phyloP scores from a whole-genome alignment of 2,329 filamentous ascomycete species.

The Cladosporium cucumerinum region DNA sequence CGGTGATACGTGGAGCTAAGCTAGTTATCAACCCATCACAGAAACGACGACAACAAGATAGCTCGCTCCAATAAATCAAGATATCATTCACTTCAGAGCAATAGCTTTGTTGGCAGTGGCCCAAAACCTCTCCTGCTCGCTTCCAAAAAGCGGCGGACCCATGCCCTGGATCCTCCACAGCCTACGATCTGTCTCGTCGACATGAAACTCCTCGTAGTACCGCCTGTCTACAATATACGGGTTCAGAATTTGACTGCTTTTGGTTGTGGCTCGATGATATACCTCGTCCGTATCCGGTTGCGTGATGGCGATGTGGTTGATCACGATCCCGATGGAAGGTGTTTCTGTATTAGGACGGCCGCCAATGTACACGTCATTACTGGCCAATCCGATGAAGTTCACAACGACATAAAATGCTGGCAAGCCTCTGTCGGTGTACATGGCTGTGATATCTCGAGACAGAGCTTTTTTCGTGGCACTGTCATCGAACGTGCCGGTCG shows the following conservation, averaged over 20 bases:
- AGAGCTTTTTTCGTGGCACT: conserved; percentile 32
- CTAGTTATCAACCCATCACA: background rate
- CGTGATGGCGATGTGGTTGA: conserved; percentile 35
- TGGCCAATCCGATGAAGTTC: conserved; percentile 36
- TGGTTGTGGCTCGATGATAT: conserved; percentile 23
- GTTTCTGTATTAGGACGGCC: conserved; percentile 25
- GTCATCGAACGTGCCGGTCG: conserved; percentile 35
- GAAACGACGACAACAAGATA: background rate
- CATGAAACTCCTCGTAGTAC: conserved; percentile 45
- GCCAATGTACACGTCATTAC: conserved; percentile 33
- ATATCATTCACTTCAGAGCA: conserved; percentile 6
- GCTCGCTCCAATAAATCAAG: background rate
- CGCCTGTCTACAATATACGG: conserved; percentile 42
- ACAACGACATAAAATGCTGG: conserved; percentile 47
- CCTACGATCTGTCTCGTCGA: conserved; percentile 42
- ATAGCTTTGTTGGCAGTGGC: conserved; percentile 24
- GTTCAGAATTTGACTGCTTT: conserved; percentile 36
- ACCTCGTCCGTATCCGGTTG: conserved; percentile 18
- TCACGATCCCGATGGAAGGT: conserved; percentile 39
- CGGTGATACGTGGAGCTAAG: background rate
- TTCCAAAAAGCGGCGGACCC: conserved; percentile 36
- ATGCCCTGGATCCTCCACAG: conserved; percentile 47
- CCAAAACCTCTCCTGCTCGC: conserved; percentile 40
- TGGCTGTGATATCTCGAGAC: conserved; percentile 39
- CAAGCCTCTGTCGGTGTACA: conserved; percentile 38